phyloP scores from a whole-genome alignment of 2,329 filamentous ascomycete genomes.

The Coleophoma cylindrospora region DNA sequence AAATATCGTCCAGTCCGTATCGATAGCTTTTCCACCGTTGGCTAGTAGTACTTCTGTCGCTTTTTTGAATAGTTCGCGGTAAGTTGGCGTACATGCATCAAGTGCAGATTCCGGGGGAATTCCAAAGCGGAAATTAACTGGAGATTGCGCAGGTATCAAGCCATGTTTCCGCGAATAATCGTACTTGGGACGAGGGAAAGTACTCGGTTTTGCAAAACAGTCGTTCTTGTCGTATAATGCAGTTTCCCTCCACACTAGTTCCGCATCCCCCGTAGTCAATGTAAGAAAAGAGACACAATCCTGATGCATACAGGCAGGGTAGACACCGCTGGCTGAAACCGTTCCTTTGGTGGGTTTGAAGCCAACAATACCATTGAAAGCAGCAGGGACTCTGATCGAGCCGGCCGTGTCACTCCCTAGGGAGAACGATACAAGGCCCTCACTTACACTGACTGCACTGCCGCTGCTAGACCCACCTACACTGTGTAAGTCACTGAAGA shows the following conservation, averaged over 20 bases:
- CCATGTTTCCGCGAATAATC: neutral
- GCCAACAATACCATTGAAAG: constrained; percentile 44
- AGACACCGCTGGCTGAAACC: constrained; percentile 38
- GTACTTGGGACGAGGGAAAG: neutral
- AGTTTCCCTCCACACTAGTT: constrained; percentile 41
- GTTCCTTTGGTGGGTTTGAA: constrained; percentile 44
- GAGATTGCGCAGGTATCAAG: constrained; percentile 18
- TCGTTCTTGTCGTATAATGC: constrained; percentile 41
- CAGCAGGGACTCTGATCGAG: constrained; percentile 42
- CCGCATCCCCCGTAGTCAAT: constrained; percentile 37
- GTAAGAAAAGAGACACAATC: constrained; percentile 48
- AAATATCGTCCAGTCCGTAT: constrained; percentile 39
- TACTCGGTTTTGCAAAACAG: constrained; percentile 42
- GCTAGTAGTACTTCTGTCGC: constrained; percentile 32
- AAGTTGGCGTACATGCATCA: constrained; percentile 33
- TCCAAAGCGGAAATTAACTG: constrained; percentile 39
- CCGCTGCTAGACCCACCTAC: constrained; percentile 50
- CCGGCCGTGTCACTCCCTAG: constrained; percentile 50
- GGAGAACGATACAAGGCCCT: constrained; percentile 45
- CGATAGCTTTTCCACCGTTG: constrained; percentile 25
- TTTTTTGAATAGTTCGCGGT: constrained; percentile 35
- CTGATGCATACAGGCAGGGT: constrained; percentile 46
- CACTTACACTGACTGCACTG: constrained; percentile 44
- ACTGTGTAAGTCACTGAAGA: constrained; percentile 41
- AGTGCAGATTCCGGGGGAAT: constrained; percentile 40